Conservation (phyloP, 441 rosid genomes). For the Pelargonium citronellum region DNA sequence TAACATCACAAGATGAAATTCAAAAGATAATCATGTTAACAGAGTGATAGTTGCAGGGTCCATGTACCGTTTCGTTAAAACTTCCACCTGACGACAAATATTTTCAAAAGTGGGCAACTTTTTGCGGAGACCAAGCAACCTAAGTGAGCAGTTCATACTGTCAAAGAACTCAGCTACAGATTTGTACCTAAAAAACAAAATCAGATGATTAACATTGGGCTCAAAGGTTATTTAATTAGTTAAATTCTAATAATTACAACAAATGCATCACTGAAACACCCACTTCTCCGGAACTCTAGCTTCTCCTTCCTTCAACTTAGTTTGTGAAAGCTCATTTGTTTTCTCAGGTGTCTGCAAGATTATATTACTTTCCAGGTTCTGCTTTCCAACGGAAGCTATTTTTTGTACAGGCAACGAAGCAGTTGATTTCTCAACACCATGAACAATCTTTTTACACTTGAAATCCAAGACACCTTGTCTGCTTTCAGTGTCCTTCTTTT, state of each 20-base stretch:
- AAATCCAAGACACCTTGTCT: conserved; percentile 15
- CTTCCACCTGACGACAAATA: conserved; percentile 39
- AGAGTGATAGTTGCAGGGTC: neutral
- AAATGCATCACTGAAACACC: conserved; percentile 6
- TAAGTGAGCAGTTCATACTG: conserved; percentile 39
- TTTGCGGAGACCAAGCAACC: conserved; percentile 40
- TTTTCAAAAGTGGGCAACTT: conserved; percentile 37
- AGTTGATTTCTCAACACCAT: conserved; percentile 12
- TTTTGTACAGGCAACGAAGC: conserved; percentile 9
- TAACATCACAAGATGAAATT: neutral
- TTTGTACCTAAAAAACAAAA: conserved; percentile 27
- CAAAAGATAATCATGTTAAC: neutral
- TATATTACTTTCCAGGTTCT: conserved; percentile 20
- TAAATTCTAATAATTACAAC: neutral
- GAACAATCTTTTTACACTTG: conserved; percentile 13
- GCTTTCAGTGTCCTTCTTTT: conserved; percentile 11
- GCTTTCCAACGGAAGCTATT: conserved; percentile 13
- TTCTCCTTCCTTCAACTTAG: conserved; percentile 17
- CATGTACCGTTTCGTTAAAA: conserved; percentile 35
- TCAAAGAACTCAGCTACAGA: conserved; percentile 33
- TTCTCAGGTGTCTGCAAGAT: conserved; percentile 41
- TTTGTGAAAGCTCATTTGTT: conserved; percentile 21
- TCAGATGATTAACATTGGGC: neutral
- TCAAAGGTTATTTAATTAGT: conserved; percentile 8
- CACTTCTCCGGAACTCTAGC: conserved; percentile 30